These are phyloP conservation scores for Chaetomium sp. DNA, from an alignment of 2,329 filamentous ascomycete species.

Conservation along the genomic window DNA sequence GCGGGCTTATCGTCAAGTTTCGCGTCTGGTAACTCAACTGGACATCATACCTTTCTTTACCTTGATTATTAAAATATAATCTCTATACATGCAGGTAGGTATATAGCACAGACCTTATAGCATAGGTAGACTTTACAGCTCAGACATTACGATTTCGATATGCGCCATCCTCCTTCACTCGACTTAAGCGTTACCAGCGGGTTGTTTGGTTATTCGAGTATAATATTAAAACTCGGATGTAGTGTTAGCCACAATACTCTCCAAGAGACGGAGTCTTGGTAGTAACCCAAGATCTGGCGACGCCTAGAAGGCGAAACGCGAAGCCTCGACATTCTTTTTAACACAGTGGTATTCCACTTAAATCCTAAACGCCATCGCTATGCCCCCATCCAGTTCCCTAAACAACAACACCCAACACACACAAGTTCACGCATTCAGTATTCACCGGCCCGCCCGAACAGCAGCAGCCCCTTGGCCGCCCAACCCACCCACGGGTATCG, in stretches of 20 bases:
- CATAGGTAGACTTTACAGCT: no score
- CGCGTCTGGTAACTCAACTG: no score
- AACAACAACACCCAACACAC: neutral
- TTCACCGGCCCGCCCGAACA: conserved; percentile 19
- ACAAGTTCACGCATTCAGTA: neutral
- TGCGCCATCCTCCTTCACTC: neutral
- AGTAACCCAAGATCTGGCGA: no score
- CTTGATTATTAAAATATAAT: no score
- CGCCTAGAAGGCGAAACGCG: neutral
- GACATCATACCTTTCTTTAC: no score
- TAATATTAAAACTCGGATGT: no score
- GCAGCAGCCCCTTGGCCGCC: conserved; percentile 14
- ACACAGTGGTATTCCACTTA: neutral
- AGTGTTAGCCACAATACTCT: no score
- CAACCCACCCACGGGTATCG: conserved; percentile 14
- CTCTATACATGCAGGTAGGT: no score
- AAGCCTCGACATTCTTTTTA: neutral
- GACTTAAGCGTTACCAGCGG: neutral
- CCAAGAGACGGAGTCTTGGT: no score
- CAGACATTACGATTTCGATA: no score
- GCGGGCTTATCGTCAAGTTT: no score
- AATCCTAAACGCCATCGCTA: conserved; percentile 26
- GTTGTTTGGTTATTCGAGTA: neutral
- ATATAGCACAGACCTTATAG: no score
- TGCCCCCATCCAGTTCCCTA: conserved; percentile 4